A percentile compares a stretch with the other conserved stretches of the same genome.
Evolutionary conservation across 441 rosid species (phyloP).

Genomic region (Cnidoscolus chayamansa): DNA sequence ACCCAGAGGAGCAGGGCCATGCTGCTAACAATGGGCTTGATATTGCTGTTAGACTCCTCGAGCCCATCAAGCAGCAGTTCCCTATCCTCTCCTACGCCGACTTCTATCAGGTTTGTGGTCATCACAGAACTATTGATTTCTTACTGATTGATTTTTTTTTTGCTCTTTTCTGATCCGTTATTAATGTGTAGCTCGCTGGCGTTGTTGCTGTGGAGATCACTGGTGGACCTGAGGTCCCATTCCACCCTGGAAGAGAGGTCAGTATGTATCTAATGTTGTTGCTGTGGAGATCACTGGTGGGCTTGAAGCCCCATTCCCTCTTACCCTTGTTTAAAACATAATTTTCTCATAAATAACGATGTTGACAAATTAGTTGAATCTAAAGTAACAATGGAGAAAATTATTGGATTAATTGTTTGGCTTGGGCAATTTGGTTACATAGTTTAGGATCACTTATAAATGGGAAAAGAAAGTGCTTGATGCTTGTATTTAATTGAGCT

Average conservation of each 20-base stretch:
- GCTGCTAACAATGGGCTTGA: constrained; percentile 82
- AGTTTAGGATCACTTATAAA: too few species aligned
- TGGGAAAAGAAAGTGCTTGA: too few species aligned
- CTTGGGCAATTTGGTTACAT: too few species aligned
- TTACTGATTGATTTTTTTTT: background rate
- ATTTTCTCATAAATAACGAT: too few species aligned
- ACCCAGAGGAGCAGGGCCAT: constrained; percentile 62
- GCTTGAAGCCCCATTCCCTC: too few species aligned
- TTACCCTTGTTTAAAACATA: too few species aligned
- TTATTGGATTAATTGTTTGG: too few species aligned
- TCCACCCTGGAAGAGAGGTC: constrained; percentile 97
- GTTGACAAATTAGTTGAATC: too few species aligned
- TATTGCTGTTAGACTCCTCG: constrained; percentile 68
- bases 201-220: constrained; percentile 87
- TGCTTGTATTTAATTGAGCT: too few species aligned
- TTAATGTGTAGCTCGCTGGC: constrained; percentile 65
- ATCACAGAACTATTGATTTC: too few species aligned
- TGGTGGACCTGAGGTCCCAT: constrained; percentile 93
- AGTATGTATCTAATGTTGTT: constrained; percentile 15
- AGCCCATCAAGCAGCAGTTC: constrained; percentile 80
- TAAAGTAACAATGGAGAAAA: too few species aligned
- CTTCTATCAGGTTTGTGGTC: constrained; percentile 59
- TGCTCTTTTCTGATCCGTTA: background rate
- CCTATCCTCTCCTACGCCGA: constrained; percentile 65
- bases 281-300: too few species aligned